A percentile compares a stretch with the other conserved stretches of the same genome.
These are phyloP conservation scores for Acer campestre DNA, from an alignment of 345 rosid species.

Conservation along the genomic window DNA sequence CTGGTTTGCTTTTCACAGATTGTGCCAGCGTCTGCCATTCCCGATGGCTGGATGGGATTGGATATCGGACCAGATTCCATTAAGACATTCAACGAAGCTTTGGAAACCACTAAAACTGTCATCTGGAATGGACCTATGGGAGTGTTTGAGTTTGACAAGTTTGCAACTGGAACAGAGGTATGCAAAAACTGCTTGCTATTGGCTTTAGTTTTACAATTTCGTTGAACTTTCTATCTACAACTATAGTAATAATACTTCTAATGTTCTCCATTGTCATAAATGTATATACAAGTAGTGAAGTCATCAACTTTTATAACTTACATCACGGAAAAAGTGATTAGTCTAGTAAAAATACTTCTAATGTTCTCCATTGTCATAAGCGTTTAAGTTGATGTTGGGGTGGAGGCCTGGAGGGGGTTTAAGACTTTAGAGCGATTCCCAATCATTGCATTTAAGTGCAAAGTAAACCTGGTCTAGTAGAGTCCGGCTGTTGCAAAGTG, in stretches of 20 bases:
- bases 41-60: slow-evolving; percentile 98
- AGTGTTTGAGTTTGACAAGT: slow-evolving; percentile 88
- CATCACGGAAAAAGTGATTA: not conserved
- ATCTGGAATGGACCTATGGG: slow-evolving; percentile 99
- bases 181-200: slow-evolving; percentile 11
- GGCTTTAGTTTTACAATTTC: not conserved
- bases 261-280: not conserved
- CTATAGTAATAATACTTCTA: not conserved
- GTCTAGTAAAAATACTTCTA: too few species aligned
- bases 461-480: not conserved
- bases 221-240: not conserved
- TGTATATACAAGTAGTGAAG: not conserved
- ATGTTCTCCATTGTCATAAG: too few species aligned
- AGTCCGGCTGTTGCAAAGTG: slow-evolving; percentile 3
- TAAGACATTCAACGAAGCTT: slow-evolving; percentile 70
- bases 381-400: not conserved
- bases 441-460: not conserved
- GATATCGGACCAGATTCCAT: slow-evolving; percentile 83
- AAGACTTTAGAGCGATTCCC: too few species aligned
- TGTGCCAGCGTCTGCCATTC: slow-evolving; percentile 77
- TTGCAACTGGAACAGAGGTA: slow-evolving; percentile 89
- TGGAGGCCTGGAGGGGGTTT: not conserved
- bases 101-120: slow-evolving; percentile 81
- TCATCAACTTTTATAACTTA: not conserved
- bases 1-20: slow-evolving; percentile 41